phyloP scores from a whole-genome alignment of 768 basidiomycete species.

The Coprinopsis cinerea region DNA sequence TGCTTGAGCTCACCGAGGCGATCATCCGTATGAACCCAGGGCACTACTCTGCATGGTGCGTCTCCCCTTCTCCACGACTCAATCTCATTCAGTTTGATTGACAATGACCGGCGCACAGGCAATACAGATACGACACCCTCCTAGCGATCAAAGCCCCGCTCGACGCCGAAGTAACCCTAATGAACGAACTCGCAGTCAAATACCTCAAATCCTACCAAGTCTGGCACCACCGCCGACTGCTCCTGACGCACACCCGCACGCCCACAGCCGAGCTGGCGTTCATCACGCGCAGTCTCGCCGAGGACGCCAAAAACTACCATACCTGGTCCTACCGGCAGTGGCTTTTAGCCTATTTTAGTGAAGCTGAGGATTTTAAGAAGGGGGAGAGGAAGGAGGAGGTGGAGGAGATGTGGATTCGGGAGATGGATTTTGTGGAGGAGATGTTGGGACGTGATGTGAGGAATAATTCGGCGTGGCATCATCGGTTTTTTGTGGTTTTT shows the following conservation, averaged over 20 bases:
- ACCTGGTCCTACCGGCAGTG: constrained; percentile 99
- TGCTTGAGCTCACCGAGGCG: constrained; percentile 80
- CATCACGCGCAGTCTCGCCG: constrained; percentile 62
- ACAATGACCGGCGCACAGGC: constrained; percentile 47
- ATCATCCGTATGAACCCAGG: constrained; percentile 92
- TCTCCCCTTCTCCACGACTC: background rate
- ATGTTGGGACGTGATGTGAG: constrained; percentile 74
- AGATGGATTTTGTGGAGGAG: constrained; percentile 68
- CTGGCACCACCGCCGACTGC: constrained; percentile 87
- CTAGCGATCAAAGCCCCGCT: constrained; percentile 61
- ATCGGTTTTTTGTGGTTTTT: constrained; percentile 86
- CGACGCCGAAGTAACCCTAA: constrained; percentile 71
- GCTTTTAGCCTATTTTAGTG: constrained; percentile 81
- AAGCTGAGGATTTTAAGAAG: constrained; percentile 59
- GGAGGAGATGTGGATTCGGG: constrained; percentile 62
- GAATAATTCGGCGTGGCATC: constrained; percentile 98
- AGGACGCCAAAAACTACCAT: constrained; percentile 95
- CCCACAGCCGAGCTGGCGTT: constrained; percentile 73
- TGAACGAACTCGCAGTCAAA: constrained; percentile 80
- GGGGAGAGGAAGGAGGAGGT: constrained; percentile 75
- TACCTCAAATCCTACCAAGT: constrained; percentile 97
- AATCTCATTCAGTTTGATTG: background rate
- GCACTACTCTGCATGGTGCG: constrained; percentile 95
- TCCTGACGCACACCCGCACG: constrained; percentile 51
- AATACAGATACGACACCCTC: constrained; percentile 89